These are phyloP conservation scores for Candida koratica DNA, from an alignment of 805 yeast species.

Conservation along the genomic window DNA sequence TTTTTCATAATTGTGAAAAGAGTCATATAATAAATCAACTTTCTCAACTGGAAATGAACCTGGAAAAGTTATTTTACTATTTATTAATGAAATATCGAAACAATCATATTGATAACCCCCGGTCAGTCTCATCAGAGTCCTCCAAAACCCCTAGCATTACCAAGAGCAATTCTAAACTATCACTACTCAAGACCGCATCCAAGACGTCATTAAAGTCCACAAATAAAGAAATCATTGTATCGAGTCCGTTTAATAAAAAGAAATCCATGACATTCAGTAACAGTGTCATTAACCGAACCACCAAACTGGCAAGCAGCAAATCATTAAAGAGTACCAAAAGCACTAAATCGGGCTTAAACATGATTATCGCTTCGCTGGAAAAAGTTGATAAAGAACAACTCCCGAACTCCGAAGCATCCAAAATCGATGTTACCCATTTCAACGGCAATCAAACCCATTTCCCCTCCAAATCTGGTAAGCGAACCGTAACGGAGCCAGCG, in stretches of 20 bases:
- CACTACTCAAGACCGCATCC: slow-evolving; percentile 22
- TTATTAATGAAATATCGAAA: slow-evolving; percentile 68
- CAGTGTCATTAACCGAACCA: slow-evolving; percentile 22
- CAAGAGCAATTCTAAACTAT: slow-evolving; percentile 16
- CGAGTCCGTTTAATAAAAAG: slow-evolving; percentile 37
- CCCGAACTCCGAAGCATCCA: background rate
- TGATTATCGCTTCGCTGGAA: slow-evolving; percentile 8
- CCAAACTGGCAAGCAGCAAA: slow-evolving; percentile 12
- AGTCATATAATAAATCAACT: slow-evolving; percentile 50
- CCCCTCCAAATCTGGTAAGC: slow-evolving; percentile 1
- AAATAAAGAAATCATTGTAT: slow-evolving; percentile 30
- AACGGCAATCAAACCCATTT: slow-evolving; percentile 1
- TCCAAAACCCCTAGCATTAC: slow-evolving; percentile 11
- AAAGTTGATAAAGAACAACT: background rate
- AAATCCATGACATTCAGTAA: slow-evolving; percentile 22
- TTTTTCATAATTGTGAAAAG: slow-evolving; percentile 75
- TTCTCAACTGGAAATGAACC: slow-evolving; percentile 46
- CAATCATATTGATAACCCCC: slow-evolving; percentile 43
- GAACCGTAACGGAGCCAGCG: slow-evolving; percentile 26
- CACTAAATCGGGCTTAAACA: slow-evolving; percentile 3
- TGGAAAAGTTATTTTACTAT: slow-evolving; percentile 80
- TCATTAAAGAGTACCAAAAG: slow-evolving; percentile 1
- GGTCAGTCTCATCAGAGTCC: slow-evolving; percentile 7
- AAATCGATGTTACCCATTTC: background rate
- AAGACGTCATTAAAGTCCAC: no score